Base-by-base conservation (phyloP, 1,139 yeast species). In the Neolecta irregularis region DNA sequence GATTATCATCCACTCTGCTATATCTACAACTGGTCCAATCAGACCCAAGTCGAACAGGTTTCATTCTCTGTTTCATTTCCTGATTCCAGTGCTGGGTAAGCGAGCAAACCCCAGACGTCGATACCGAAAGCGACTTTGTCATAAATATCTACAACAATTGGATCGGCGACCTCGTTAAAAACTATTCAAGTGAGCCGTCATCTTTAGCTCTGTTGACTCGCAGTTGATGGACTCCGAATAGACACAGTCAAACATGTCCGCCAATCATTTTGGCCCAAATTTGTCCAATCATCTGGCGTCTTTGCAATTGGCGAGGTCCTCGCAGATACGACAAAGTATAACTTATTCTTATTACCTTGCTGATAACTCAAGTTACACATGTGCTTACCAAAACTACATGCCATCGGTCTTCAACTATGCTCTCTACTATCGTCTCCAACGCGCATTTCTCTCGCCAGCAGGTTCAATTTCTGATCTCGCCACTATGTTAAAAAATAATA, bases 181-280 rank as follows among this genome's bases (percentile, higher is more conserved):
- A 33, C 6, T 39, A 33, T n/a, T n/a, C n/a, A n/a, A n/a, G n/a
- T n/a, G n/a, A n/a, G n/a, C n/a, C n/a, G n/a, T n/a, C n/a, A n/a
- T n/a, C n/a, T n/a, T n/a, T n/a, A n/a, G n/a, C n/a, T n/a, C n/a
- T n/a, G n/a, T n/a, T n/a, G n/a, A n/a, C n/a, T n/a, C 22, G 22
- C 24, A 11, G 24, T 39, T 6, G 44, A 41, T 23, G 44, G 44
- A 4, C 23, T 41, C 19, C 42, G 44, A 34, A 30, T 41, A 22
- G 44, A 41, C 26, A 37, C 44, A 6, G 39, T 36, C 26, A 39
- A 39, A 24, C 33, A 34, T 15, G 24, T 41, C 20, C 37, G 32
- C 18, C 24, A 26, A 11, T 23, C 26, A 4, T 36, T 39, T 25
- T 39, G 34, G 25, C 36, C 36, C 6, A 37, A 31, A n/a, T 37